Evolutionary conservation across 176 grass and related monocot genomes (phyloP).

Genomic region (Oryza coarctata): DNA sequence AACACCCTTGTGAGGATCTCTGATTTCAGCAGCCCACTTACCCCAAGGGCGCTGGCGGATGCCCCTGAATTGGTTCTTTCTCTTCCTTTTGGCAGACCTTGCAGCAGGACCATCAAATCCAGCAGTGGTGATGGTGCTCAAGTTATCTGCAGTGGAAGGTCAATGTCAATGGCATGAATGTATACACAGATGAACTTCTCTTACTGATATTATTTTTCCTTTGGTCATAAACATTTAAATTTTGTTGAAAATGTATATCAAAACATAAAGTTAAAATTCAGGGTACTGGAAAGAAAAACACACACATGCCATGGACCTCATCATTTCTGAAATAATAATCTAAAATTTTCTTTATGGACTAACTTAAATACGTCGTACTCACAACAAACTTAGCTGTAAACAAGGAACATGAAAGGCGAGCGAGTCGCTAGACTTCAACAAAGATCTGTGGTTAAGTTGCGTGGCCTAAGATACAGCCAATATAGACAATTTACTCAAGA

Average conservation of each 20-base stretch:
- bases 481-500: not conserved
- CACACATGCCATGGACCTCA: not conserved
- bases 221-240: constrained; percentile 2
- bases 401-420: not conserved
- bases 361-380: not conserved
- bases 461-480: not conserved
- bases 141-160: constrained; percentile 46
- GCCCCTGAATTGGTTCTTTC: constrained; percentile 89
- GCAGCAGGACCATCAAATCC: constrained; percentile 49
- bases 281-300: not conserved
- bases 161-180: constrained; percentile 2
- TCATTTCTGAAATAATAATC: not conserved
- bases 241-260: not conserved
- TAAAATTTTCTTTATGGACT: not conserved
- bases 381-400: not conserved
- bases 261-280: not conserved
- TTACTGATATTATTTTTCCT: not conserved
- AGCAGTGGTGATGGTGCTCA: constrained; percentile 43
- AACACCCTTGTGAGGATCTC: constrained; percentile 90
- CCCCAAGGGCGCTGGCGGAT: constrained; percentile 98
- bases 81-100: constrained; percentile 71
- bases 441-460: not conserved
- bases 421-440: not conserved
- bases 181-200: not conserved
- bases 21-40: constrained; percentile 99